Base-by-base conservation (phyloP, 345 rosid genomes). In the Eucalyptus sp. region DNA sequence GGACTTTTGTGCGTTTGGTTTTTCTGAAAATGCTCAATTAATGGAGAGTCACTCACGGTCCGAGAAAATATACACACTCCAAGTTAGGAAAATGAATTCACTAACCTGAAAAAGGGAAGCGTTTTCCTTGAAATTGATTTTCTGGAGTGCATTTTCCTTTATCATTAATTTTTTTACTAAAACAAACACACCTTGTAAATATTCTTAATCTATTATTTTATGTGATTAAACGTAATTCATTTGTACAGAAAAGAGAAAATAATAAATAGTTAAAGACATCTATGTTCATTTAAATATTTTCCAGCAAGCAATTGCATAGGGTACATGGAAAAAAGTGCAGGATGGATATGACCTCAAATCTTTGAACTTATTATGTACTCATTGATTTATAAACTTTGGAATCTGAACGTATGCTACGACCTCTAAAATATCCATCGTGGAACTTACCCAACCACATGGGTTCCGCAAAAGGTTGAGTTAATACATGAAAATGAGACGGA, bases 381-480 rank as follows among this genome's bases (percentile, higher is more conserved):
- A 3, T 16, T 5, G 20, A 31, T 66, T 66, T 16, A 8, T 3
- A 31, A 66, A 66, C 9, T 66, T 16, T 16, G 22, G 24, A 16
- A 16, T 33, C 2, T 17, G 1, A 68, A 17, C 24, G 1, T 68
- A 33, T 33, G 25, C 7, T 17, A 5, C 0, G 0, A 68, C 13
- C 7, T 68, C 7, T 3, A 29, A 62, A 27, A 12, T 29, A 29
- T 62, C 8, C 68, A 29, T 1, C 25, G 1, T 5, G 7, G 7
- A 68, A 37, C 44, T 17, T 17, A 17, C 44, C 80, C 0, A 0
- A 5, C 43, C 24, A 2, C 4, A 16, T n/a, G 2, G 76, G 0
- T 66, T 66, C 2, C 11, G 10, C 33, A n/a, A 20, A 52, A 52
- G 25, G 58, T 56, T 24, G 12, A 12, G 29, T 24, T 4, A 10